phyloP scores from a whole-genome alignment of 768 basidiomycete genomes.

The Tylopilus subfusipes region DNA sequence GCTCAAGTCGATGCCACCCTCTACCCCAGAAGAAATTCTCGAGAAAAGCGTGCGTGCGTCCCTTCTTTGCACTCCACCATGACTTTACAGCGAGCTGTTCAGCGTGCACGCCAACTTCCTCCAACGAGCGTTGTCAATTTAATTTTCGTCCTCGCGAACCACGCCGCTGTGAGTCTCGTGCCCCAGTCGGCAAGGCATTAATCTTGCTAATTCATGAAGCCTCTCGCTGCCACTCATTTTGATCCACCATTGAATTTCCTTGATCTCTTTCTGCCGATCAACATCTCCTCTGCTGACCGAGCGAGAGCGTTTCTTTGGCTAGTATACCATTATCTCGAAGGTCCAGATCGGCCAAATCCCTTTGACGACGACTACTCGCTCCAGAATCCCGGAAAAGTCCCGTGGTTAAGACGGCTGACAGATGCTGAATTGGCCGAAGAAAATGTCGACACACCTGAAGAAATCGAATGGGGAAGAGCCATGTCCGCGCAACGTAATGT shows the following conservation, averaged over 20 bases:
- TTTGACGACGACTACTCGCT: conserved; percentile 67
- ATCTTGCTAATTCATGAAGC: conserved; percentile 35
- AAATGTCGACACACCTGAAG: conserved; percentile 76
- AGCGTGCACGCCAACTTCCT: conserved; percentile 62
- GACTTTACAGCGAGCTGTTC: conserved; percentile 1
- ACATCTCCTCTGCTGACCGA: conserved; percentile 67
- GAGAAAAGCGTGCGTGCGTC: conserved; percentile 52
- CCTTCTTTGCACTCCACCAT: not conserved
- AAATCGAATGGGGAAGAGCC: conserved; percentile 70
- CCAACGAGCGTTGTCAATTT: conserved; percentile 86
- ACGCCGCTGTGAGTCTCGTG: conserved; percentile 58
- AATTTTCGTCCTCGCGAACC: conserved; percentile 78
- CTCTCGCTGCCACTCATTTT: conserved; percentile 66
- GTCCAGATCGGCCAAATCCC: conserved; percentile 59
- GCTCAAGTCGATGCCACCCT: conserved; percentile 58
- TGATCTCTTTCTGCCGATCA: conserved; percentile 80
- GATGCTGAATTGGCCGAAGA: conserved; percentile 55
- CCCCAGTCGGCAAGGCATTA: conserved; percentile 4
- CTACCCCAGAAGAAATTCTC: conserved; percentile 72
- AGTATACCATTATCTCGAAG: conserved; percentile 78
- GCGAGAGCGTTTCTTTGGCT: conserved; percentile 82
- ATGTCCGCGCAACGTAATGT: conserved; percentile 72
- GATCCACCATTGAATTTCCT: conserved; percentile 72
- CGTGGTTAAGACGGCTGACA: conserved; percentile 53
- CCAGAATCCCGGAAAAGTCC: conserved; percentile 58